These are phyloP conservation scores for Starmerella kuoi DNA, from an alignment of 805 yeast species.

Conservation along the genomic window DNA sequence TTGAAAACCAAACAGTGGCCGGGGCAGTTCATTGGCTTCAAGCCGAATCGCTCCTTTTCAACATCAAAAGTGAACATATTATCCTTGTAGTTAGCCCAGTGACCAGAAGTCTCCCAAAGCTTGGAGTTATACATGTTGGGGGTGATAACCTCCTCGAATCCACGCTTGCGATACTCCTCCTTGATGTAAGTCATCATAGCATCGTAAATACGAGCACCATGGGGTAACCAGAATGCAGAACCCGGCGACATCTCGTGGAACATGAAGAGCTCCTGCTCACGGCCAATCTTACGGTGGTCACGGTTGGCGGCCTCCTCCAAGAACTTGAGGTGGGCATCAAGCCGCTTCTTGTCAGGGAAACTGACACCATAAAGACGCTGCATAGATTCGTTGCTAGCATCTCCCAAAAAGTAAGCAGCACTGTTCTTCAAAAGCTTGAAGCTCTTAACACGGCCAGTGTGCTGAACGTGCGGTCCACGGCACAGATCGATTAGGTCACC, in stretches of 20 bases:
- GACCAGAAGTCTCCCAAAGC: constrained; percentile 98
- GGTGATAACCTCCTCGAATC: constrained; percentile 95
- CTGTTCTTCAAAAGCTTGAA: constrained; percentile 91
- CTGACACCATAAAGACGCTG: constrained; percentile 97
- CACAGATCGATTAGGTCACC: constrained; percentile 95
- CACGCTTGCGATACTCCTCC: constrained; percentile 79
- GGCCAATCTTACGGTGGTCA: constrained; percentile 87
- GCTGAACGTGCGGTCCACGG: constrained; percentile 95
- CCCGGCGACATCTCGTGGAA: constrained; percentile 98
- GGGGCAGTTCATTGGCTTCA: constrained; percentile 95
- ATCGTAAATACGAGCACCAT: constrained; percentile 95
- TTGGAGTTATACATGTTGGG: constrained; percentile 98
- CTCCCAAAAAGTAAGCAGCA: constrained; percentile 91
- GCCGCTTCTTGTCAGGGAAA: constrained; percentile 93
- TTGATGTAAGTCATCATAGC: constrained; percentile 69
- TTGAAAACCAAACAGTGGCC: constrained; percentile 93
- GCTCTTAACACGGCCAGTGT: constrained; percentile 92
- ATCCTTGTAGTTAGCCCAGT: constrained; percentile 95
- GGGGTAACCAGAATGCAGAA: constrained; percentile 97
- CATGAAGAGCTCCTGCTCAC: constrained; percentile 87
- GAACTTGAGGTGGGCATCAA: constrained; percentile 91
- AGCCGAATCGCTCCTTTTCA: constrained; percentile 88
- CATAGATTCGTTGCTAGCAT: constrained; percentile 79
- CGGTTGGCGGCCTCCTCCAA: constrained; percentile 91
- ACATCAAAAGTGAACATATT: constrained; percentile 95